Evolutionary conservation across 164 flowering plant species (phyloP).

Genomic region (Chimonanthus salicifolius): DNA sequence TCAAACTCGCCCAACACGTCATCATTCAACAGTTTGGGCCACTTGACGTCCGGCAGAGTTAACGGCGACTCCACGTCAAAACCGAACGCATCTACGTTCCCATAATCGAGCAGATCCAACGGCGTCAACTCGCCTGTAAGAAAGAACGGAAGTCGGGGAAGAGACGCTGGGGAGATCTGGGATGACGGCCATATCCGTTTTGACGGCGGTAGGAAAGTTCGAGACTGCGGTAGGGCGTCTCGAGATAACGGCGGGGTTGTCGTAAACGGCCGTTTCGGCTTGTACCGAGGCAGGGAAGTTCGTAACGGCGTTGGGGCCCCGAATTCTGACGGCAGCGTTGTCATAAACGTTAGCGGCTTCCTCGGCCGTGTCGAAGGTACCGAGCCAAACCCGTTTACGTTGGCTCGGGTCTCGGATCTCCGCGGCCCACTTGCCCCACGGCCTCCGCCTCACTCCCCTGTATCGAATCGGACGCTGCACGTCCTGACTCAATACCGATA

Average conservation of each 20-base stretch:
- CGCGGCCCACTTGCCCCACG: conserved; percentile 79
- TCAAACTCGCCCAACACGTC: conserved; percentile 35
- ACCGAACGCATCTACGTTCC: conserved; percentile 29
- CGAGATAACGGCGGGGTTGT: background rate
- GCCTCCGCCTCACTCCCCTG: conserved; percentile 59
- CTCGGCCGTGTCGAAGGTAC: conserved; percentile 65
- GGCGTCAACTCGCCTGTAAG: conserved; percentile 24
- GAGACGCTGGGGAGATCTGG: conserved; percentile 7
- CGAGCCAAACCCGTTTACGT: conserved; percentile 62
- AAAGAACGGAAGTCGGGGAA: conserved; percentile 64
- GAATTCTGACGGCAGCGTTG: conserved; percentile 47
- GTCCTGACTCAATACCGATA: background rate
- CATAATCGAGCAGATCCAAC: conserved; percentile 20
- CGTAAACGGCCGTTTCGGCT: background rate
- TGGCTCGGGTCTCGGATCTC: conserved; percentile 63
- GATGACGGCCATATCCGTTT: background rate
- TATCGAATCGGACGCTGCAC: conserved; percentile 10
- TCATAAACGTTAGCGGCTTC: conserved; percentile 69
- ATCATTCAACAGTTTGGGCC: conserved; percentile 13
- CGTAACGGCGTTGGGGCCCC: conserved; percentile 56
- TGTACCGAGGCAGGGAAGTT: conserved; percentile 20
- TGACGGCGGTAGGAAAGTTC: background rate
- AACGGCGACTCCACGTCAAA: conserved; percentile 26
- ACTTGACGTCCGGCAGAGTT: conserved; percentile 18
- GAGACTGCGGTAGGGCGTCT: background rate